Base-by-base conservation (phyloP, 345 rosid genomes). In the Hypericum androsaemum region DNA sequence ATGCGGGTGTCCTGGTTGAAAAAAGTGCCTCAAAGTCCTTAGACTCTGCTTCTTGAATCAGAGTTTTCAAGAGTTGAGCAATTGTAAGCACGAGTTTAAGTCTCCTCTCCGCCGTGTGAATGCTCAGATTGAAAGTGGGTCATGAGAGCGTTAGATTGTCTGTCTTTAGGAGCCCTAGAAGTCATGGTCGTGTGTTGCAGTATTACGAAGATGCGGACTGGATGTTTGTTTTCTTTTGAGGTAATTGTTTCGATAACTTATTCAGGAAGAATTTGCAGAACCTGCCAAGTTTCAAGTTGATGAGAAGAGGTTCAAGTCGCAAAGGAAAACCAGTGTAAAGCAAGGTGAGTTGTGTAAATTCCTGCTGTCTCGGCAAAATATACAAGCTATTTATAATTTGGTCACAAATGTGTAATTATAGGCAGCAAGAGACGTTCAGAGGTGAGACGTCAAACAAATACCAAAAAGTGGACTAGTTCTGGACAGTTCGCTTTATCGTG, bases 261-360 rank as follows among this genome's bases (percentile, higher is more conserved):
- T 36, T 12, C 80, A 92, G 98, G 88, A 84, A 58, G 89, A 80
- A 52, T 82, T 82, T 62, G 92, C 95, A 10, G 88, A 87, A 77
- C 67, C 73, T 7, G 32, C 66, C 56, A 92, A 78, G 53, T 87
- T 74, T 65, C 62, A 65, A 52, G 69, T 59, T 22, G 63, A 71
- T 48, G 73, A 74, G 52, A 78, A 64, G 74, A 78, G 60, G 65
- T 28, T 71, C 12, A 80, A 72, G 69, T 63, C 70, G 10, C 78
- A 39, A 53, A 82, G 68, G 60, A 76, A 58, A 52, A 62, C 9
- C 53, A 50, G 42, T 39, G 56, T 46, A 41, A 59, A 37, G 67
- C 66, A 64, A 75, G 86, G 96, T 82, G 60, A 59, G 60, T 43
- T 7, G 38, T 50, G 3, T n/a, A 54, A 39, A 14, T 4, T 52